Base-by-base conservation (phyloP, 306 rosid species). In the Rubus idaeus region DNA sequence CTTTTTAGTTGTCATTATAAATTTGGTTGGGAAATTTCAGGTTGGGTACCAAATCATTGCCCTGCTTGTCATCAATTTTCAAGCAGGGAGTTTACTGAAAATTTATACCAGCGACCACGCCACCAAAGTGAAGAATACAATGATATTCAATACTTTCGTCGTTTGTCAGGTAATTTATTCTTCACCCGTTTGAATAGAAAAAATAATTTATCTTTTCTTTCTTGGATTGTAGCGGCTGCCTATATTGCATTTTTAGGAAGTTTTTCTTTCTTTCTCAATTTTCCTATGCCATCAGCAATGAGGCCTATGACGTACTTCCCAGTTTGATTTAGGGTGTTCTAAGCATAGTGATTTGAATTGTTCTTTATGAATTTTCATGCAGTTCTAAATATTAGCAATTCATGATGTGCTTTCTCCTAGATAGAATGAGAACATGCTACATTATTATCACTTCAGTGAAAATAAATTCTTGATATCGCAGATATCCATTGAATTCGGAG, bases 101-200 rank as follows among this genome's bases (percentile, higher is more conserved):
- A 71, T 47, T 40, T 71, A 87, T 42, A 4, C 26, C 2, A n/a
- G 9, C 0, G 50, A n/a, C 17, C 78, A 77, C 68, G 93, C 89
- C 80, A 74, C 23, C 73, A 83, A 80, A 93, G 85, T 89, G 85
- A 90, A 91, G 89, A 87, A 93, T 82, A 87, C 96, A 10, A 72
- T 93, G 84, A 93, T 93, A 83, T 93, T 93, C 77, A 93, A 93
- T 68, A 83, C 98, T 11, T 93, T 93, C 84, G 97, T 89, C 78
- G 87, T 91, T 58, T 93, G 97, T 73, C 98, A 89, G 79, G 98
- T 93, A 87, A 84, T n/a, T n/a, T 40, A 66, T 90, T 79, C 26
- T 23, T 23, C 26, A 23, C 26, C 26, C 26, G 26, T 23, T 51
- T 23, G 16, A 51, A 12, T 14, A 50, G 53, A 51, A 5, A 51